Evolutionary conservation across 2,329 filamentous ascomycete species (phyloP).

Genomic region (Botrytis hyacinthi): DNA sequence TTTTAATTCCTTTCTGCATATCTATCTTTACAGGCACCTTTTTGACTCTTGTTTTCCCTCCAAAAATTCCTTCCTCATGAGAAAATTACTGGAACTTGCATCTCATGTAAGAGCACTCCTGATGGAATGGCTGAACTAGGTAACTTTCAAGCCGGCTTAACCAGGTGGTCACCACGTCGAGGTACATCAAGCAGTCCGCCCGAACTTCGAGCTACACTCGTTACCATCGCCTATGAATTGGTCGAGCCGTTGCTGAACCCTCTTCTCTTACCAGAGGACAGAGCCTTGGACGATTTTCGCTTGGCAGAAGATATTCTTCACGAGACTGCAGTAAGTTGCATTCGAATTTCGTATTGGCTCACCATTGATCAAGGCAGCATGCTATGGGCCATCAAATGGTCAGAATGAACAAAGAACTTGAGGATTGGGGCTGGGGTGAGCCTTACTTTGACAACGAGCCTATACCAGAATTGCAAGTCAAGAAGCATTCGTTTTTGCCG

Average conservation of each 20-base stretch:
- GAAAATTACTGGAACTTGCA: neutral
- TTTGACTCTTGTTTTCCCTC: neutral
- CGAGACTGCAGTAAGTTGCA: constrained; percentile 1
- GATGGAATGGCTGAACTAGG: neutral
- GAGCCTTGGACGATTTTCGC: constrained; percentile 5
- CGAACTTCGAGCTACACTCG: neutral
- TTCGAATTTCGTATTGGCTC: neutral
- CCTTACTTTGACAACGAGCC: constrained; percentile 5
- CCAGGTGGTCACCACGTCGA: neutral
- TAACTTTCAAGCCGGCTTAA: neutral
- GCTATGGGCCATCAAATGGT: neutral
- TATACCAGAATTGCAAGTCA: constrained; percentile 9
- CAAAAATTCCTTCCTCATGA: neutral
- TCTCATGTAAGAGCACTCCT: neutral
- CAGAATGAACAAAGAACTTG: neutral
- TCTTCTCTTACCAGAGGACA: constrained; percentile 4
- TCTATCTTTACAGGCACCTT: neutral
- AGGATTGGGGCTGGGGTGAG: neutral
- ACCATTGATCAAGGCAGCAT: neutral
- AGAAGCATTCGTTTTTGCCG: neutral
- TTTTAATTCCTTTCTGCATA: neutral
- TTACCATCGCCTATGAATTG: constrained; percentile 2
- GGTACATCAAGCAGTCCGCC: neutral
- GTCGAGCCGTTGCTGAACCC: constrained; percentile 10
- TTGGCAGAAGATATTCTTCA: constrained; percentile 1